Evolutionary conservation across 192 early-diverging fungal species (phyloP).

Genomic region (Coemansia sp.): DNA sequence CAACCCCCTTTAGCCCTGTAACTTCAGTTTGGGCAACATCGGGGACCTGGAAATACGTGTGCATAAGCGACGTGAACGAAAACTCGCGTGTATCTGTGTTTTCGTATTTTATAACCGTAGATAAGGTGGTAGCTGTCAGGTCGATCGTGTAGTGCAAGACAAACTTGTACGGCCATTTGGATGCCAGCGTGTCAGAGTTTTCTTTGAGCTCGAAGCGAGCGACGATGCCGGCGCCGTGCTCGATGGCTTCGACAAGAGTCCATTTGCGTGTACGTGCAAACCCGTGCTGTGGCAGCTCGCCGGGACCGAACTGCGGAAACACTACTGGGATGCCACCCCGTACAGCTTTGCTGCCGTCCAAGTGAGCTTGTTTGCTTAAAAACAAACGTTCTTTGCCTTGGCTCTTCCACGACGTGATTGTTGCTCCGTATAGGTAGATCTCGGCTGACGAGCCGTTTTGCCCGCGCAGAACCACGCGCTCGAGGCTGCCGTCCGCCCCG

Average conservation of each 20-base stretch:
- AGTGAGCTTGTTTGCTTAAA: slow-evolving; percentile 74
- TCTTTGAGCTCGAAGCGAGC: slow-evolving; percentile 49
- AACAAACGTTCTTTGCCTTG: slow-evolving; percentile 79
- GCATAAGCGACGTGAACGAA: slow-evolving; percentile 85
- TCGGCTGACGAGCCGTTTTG: slow-evolving; percentile 27
- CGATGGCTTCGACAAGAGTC: slow-evolving; percentile 23
- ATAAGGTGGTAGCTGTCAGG: slow-evolving; percentile 68
- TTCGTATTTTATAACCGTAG: slow-evolving; percentile 69
- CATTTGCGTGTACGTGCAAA: slow-evolving; percentile 54
- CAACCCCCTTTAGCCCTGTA: slow-evolving; percentile 60
- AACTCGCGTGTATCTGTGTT: slow-evolving; percentile 74
- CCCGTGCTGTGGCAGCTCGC: slow-evolving; percentile 56
- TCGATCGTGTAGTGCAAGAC: slow-evolving; percentile 76
- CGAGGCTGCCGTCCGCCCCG: slow-evolving; percentile 31
- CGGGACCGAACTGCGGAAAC: slow-evolving; percentile 59
- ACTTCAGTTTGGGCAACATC: slow-evolving; percentile 66
- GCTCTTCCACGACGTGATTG: slow-evolving; percentile 86
- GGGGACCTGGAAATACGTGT: slow-evolving; percentile 82
- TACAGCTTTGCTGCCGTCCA: slow-evolving; percentile 90
- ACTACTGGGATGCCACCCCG: slow-evolving; percentile 74
- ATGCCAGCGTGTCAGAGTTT: slow-evolving; percentile 34
- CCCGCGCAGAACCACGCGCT: slow-evolving; percentile 38
- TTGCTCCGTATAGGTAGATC: slow-evolving; percentile 71
- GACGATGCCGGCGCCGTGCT: slow-evolving; percentile 39
- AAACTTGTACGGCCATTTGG: slow-evolving; percentile 66